Conservation (phyloP, 1,284 basidiomycete species). For the Austroboletus sp. region DNA sequence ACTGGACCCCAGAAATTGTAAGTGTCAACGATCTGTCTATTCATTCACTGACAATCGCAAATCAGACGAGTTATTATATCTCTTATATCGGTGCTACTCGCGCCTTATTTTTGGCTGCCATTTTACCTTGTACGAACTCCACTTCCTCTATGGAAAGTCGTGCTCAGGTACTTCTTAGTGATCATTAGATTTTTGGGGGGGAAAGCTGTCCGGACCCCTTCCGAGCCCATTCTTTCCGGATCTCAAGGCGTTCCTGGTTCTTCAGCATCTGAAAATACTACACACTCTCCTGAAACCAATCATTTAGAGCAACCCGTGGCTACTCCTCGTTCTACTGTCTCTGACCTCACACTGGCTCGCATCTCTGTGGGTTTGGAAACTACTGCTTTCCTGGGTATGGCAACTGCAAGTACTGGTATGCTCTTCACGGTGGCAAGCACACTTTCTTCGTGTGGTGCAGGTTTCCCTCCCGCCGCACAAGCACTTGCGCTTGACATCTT, state of each 20-base stretch:
- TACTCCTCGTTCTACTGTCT: conserved; percentile 39
- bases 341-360: conserved; percentile 61
- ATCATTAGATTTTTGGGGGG: conserved; percentile 50
- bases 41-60: conserved; percentile 4
- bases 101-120: conserved; percentile 53
- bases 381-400: conserved; percentile 48
- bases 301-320: conserved; percentile 1
- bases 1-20: conserved; percentile 70
- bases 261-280: conserved; percentile 5
- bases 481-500: conserved; percentile 63
- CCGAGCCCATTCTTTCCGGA: conserved; percentile 11
- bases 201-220: conserved; percentile 34
- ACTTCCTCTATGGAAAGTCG: background rate
- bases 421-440: conserved; percentile 47
- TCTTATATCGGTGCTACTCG: conserved; percentile 55
- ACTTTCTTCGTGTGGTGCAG: conserved; percentile 48
- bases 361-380: conserved; percentile 55
- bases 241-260: conserved; percentile 9
- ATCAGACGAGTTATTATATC: conserved; percentile 71
- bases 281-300: conserved; percentile 10
- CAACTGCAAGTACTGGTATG: conserved; percentile 36
- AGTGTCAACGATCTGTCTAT: conserved; percentile 19
- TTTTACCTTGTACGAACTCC: conserved; percentile 57
- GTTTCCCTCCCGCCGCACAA: conserved; percentile 59
- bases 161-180: conserved; percentile 33